phyloP scores from a whole-genome alignment of 2,329 filamentous ascomycete genomes.

The Verticillium zaregamsianum region DNA sequence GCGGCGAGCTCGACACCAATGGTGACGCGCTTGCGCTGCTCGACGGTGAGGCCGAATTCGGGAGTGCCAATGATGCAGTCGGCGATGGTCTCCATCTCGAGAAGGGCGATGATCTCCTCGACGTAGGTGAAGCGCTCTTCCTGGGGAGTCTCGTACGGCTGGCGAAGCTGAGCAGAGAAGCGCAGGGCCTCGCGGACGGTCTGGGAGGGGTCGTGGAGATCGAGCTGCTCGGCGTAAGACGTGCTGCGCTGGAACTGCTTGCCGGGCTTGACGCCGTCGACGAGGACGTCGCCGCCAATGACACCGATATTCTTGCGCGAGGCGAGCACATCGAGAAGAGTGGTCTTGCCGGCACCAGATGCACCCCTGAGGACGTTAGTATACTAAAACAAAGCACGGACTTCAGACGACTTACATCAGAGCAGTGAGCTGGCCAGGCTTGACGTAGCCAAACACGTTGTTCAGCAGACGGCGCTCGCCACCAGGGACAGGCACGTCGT shows the following conservation, averaged over 20 bases:
- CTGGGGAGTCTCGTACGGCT: slow-evolving; percentile 48
- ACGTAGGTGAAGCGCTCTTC: slow-evolving; percentile 56
- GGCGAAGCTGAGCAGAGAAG: slow-evolving; percentile 59
- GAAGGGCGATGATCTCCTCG: slow-evolving; percentile 54
- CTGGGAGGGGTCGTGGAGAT: slow-evolving; percentile 57
- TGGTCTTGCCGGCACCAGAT: slow-evolving; percentile 85
- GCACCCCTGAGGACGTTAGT: slow-evolving; percentile 41
- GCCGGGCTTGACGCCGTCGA: slow-evolving; percentile 52
- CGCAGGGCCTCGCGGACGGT: slow-evolving; percentile 60
- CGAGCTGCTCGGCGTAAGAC: slow-evolving; percentile 59
- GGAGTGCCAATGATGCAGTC: slow-evolving; percentile 55
- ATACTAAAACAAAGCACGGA: too few relatives aligned
- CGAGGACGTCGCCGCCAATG: slow-evolving; percentile 51
- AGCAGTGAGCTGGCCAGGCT: slow-evolving; percentile 72
- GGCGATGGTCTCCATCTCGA: slow-evolving; percentile 56
- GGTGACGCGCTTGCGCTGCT: slow-evolving; percentile 72
- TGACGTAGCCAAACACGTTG: slow-evolving; percentile 63
- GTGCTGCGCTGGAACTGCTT: slow-evolving; percentile 59
- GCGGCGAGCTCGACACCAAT: slow-evolving; percentile 88
- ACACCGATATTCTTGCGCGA: slow-evolving; percentile 58
- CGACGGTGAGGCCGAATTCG: slow-evolving; percentile 67
- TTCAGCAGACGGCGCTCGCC: slow-evolving; percentile 53
- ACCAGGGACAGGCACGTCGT: slow-evolving; percentile 60
- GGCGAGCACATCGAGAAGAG: slow-evolving; percentile 71
- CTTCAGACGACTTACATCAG: slow-evolving; percentile 48